phyloP scores from a whole-genome alignment of 2,329 filamentous ascomycete genomes.

The Colletotrichum tropicale region DNA sequence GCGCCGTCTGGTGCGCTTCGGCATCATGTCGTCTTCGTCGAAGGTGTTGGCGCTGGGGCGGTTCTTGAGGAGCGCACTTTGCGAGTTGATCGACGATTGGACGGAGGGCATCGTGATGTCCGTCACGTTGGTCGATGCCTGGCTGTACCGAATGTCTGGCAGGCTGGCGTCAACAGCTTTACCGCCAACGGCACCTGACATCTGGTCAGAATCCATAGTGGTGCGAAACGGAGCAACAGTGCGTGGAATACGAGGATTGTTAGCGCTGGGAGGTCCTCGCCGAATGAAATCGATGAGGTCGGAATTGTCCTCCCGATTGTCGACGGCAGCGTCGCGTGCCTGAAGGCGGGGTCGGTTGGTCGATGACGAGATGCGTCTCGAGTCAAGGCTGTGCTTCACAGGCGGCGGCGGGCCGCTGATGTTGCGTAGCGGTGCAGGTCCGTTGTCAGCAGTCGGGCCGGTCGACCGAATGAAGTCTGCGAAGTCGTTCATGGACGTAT shows the following conservation, averaged over 20 bases:
- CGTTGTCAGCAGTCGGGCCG: slow-evolving; percentile 64
- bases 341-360: slow-evolving; percentile 61
- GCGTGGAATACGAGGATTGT: slow-evolving; percentile 76
- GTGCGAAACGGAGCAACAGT: slow-evolving; percentile 84
- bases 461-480: slow-evolving; percentile 90
- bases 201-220: slow-evolving; percentile 86
- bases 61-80: slow-evolving; percentile 68
- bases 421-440: slow-evolving; percentile 38
- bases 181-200: slow-evolving; percentile 58
- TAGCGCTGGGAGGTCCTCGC: slow-evolving; percentile 73
- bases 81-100: slow-evolving; percentile 75
- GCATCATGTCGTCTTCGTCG: slow-evolving; percentile 60
- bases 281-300: slow-evolving; percentile 97
- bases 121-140: slow-evolving; percentile 60
- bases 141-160: slow-evolving; percentile 60
- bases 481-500: slow-evolving; percentile 77
- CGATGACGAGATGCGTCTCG: slow-evolving; percentile 39
- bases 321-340: slow-evolving; percentile 73
- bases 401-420: slow-evolving; percentile 30
- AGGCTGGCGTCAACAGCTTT: slow-evolving; percentile 63
- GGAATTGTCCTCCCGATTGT: slow-evolving; percentile 70
- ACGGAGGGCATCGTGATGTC: slow-evolving; percentile 61
- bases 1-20: slow-evolving; percentile 76
- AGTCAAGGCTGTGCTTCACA: slow-evolving; percentile 41
- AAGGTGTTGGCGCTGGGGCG: slow-evolving; percentile 40